Evolutionary conservation across 2,329 filamentous ascomycete species (phyloP), one percentile per base, ranked within the genome.

Genomic region (Byssochlamys sp.): DNA sequence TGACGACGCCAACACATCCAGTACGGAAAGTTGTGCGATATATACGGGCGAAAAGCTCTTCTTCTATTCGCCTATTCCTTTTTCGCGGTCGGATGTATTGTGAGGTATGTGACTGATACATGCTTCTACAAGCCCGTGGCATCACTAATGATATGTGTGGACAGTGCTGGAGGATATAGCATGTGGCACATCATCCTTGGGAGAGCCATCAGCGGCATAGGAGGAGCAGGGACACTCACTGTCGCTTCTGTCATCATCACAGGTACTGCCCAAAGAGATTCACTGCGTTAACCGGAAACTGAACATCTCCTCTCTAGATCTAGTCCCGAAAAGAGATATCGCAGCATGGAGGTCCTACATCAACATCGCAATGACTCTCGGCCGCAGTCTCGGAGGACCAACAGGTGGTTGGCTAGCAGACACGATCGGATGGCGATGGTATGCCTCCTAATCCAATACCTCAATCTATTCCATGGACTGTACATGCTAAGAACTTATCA

Each of bases 391-490:
- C 25, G 81, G 81, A 31, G 81, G 80, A 1, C 78, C 81, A 0
- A 57, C 86, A 0, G 85, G 85, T 1, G 85, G 85, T 1, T 81
- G 77, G 64, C 68, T 87, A 1, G 80, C 83, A 1, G 83, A 87
- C 61, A 78, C 79, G 0, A 76, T 87, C 11, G 85, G 85, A 14
- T 88, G 85, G 85, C 74, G 85, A 69, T 86, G 84, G 84, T 82
- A 62, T 60, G 27, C 27, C 2, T 24, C 72, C 52, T 9, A 19
- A 35, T 29, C 1, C 4, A n/a, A 19, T 45, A 45, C n/a, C 19
- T 2, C 3, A 45, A n/a, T 19, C 9, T 2, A 4, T 33, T 33
- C 14, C 10, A 19, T 19, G 7, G 5, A 19, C 4, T n/a, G 14
- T n/a, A 39, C n/a, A 12, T 39, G 39, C 39, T 45, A 45, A 45